Base-by-base conservation (phyloP, 78 protist species). In the Isochrysis galbana region DNA sequence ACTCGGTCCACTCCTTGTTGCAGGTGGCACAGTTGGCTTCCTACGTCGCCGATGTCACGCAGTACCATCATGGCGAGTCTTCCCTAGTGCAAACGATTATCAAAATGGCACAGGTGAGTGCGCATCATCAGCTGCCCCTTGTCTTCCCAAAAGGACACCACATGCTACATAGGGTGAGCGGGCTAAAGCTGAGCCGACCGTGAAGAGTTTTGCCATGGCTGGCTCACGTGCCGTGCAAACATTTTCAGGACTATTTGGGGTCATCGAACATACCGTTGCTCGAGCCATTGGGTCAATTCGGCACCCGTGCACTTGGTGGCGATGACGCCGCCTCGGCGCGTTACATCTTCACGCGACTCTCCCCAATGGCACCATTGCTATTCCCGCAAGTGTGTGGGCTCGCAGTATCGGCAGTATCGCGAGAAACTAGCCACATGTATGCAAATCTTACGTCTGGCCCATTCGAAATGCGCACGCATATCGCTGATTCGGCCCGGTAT, bases 51-150 rank as follows among this genome's bases (percentile, higher is more conserved):
- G 96, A 93, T 55, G 61, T 45, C 29, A 26, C 97, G 0, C 98
- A 99, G 22, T 99, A 99, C 96, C 99, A 99, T 92, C 99, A 99
- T 95, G 99, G 99, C 39, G 99, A 99, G 93, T 47, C 0, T 34
- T 42, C 94, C 22, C 96, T 99, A 1, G 19, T 32, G 55, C 26
- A 7, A n/a, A 69, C 94, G 34, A 91, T 91, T 51, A 36, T 29
- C 55, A 44, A 32, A 21, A 80, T 80, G 88, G 88, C 88, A 21
- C 88, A 80, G n/a, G n/a, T n/a, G n/a, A 19, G 67, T 54, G 67
- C 67, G 67, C 67, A n/a, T 54, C n/a, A 54, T 54, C 67, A 19
- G 67, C 19, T 54, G 67, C 19, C n/a, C n/a, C n/a, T n/a, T n/a
- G n/a, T n/a, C n/a, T n/a, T n/a, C n/a, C n/a, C n/a, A n/a, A n/a